phyloP scores from a whole-genome alignment of 495 filamentous ascomycete genomes.

The Lasiosphaeria ovina region DNA sequence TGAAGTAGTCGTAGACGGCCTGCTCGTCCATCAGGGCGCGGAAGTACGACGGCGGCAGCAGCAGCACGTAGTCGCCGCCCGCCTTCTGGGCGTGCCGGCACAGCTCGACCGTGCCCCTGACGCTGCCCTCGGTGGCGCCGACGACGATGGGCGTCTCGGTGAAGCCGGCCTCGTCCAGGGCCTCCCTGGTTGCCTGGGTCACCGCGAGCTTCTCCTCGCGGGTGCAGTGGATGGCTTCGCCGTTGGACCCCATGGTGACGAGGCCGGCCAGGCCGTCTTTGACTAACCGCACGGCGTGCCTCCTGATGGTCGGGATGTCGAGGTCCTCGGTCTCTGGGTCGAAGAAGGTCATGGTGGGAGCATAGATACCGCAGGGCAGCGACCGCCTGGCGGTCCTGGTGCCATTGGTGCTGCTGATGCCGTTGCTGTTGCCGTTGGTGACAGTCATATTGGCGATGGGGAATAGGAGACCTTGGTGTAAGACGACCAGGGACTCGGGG shows the following conservation, averaged over 20 bases:
- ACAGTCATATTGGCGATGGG: slow-evolving; percentile 32
- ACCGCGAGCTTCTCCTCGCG: slow-evolving; percentile 72
- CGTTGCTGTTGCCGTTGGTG: slow-evolving; percentile 35
- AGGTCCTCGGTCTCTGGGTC: slow-evolving; percentile 77
- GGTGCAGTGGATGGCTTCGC: slow-evolving; percentile 81
- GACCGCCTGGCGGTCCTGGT: slow-evolving; percentile 51
- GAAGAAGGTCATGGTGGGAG: slow-evolving; percentile 91
- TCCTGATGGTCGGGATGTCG: slow-evolving; percentile 74
- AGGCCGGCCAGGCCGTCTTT: slow-evolving; percentile 77
- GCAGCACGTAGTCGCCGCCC: slow-evolving; percentile 74
- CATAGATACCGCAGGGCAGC: slow-evolving; percentile 82
- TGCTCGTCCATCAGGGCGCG: slow-evolving; percentile 74
- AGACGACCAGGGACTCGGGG: background rate
- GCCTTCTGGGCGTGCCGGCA: slow-evolving; percentile 65
- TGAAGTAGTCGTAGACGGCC: slow-evolving; percentile 74
- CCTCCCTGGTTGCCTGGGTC: slow-evolving; percentile 75
- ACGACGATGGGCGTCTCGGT: slow-evolving; percentile 73
- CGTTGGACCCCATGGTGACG: slow-evolving; percentile 87
- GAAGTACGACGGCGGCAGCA: slow-evolving; percentile 84
- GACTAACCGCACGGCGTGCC: slow-evolving; percentile 77
- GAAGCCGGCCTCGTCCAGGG: slow-evolving; percentile 79
- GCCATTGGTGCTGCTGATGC: slow-evolving; percentile 28
- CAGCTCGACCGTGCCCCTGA: slow-evolving; percentile 71
- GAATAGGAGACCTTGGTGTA: background rate
- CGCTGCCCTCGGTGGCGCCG: slow-evolving; percentile 74